Conservation (phyloP, 2,329 filamentous ascomycete species). For the Aspergillus pseudonomiae region DNA sequence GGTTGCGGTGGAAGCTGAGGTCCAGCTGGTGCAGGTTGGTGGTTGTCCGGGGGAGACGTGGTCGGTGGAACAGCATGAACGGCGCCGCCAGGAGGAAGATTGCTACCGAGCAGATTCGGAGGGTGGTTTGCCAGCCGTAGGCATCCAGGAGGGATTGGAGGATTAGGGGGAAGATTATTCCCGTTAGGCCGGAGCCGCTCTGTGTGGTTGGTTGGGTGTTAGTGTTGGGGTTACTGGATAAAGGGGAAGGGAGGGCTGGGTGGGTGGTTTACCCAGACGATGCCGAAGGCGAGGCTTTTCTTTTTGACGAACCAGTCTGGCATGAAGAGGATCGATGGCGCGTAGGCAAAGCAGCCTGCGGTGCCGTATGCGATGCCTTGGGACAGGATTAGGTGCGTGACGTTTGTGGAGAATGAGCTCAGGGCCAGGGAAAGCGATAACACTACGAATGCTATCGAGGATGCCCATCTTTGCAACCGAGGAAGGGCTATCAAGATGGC, state of each 20-base stretch:
- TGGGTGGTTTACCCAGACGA: slow-evolving; percentile 41
- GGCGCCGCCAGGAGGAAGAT: slow-evolving; percentile 26
- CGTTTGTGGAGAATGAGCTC: slow-evolving; percentile 28
- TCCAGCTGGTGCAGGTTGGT: slow-evolving; percentile 43
- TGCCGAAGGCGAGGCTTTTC: slow-evolving; percentile 48
- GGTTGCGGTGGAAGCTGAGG: slow-evolving; percentile 38
- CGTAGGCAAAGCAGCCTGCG: slow-evolving; percentile 54
- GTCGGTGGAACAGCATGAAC: slow-evolving; percentile 43
- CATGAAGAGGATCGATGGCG: slow-evolving; percentile 50
- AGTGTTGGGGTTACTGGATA: not conserved
- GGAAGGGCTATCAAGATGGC: slow-evolving; percentile 26
- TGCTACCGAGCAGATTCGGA: slow-evolving; percentile 45
- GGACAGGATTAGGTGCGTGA: slow-evolving; percentile 29
- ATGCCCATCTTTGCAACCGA: slow-evolving; percentile 23
- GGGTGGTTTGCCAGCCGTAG: slow-evolving; percentile 50
- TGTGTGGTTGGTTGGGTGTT: slow-evolving; percentile 25
- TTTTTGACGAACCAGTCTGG: slow-evolving; percentile 57
- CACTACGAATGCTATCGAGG: slow-evolving; percentile 22
- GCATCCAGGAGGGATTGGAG: slow-evolving; percentile 46
- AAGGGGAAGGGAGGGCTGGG: no score
- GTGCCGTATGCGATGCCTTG: slow-evolving; percentile 41
- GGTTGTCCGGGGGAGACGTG: slow-evolving; percentile 40
- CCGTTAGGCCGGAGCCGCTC: slow-evolving; percentile 42
- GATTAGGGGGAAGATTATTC: slow-evolving; percentile 50
- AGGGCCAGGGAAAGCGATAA: slow-evolving; percentile 30